Evolutionary conservation across 2,329 filamentous ascomycete genomes (phyloP), one percentile per base, ranked within the genome.

Genomic region (Aspergillus costaricaensis): DNA sequence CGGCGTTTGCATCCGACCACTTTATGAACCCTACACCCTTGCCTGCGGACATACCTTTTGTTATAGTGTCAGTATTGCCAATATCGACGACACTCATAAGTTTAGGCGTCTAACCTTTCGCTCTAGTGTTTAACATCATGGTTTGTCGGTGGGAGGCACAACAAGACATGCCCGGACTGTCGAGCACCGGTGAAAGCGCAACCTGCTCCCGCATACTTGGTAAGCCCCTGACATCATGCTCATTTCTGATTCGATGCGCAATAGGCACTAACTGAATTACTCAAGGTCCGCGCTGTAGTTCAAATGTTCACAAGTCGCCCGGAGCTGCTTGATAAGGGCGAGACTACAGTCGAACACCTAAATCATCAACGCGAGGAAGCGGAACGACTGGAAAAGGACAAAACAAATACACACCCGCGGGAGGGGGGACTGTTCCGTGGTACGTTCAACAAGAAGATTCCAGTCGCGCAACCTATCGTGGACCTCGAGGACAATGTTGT

Each of bases 31-130:
- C 2, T 91, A 86, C 74, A 88, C 85, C 17, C 81, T 90, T 55
- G 81, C 81, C 6, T 91, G 88, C 68, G 88, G 88, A 3, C 88
- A 91, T 72, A 90, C 88, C 6, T 90, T 89, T 74, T 91, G 88
- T 76, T 91, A 91, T 71, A 85, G 83, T 48, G 84, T 86, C 65
- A 73, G 82, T 75, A 8, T 48, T 41, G 50, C 30, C 53, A 8
- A n/a, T 36, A 12, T 19, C 14, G 23, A 39, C 17, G 27, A 39
- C 32, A n/a, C 3, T 49, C 15, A 21, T 47, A 36, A 36, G 4
- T 14, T 41, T 17, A 4, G 17, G 30, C 39, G n/a, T 38, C 61
- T 67, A 51, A 66, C 43, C 21, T 70, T 75, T 68, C 70, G 71
- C 48, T 10, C 27, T 72, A 86, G 84, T 86, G 86, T 67, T 77